These are phyloP conservation scores for Rosa rugosa DNA, from an alignment of 306 rosid species.

Conservation along the genomic window DNA sequence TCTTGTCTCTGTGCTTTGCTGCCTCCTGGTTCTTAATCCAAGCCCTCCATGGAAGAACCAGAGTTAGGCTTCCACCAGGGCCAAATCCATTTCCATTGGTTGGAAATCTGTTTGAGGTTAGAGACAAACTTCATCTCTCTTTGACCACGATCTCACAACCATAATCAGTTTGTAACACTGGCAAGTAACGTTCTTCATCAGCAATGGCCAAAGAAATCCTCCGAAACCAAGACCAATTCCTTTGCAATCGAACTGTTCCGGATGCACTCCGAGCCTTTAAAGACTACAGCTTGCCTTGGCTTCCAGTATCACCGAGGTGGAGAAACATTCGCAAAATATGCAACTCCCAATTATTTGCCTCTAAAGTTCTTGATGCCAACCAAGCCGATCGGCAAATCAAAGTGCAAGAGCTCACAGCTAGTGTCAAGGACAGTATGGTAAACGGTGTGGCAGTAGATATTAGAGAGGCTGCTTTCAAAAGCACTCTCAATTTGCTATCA, in stretches of 20 bases:
- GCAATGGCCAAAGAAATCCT: slow-evolving; percentile 43
- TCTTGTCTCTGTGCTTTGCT: background rate
- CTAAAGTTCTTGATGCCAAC: slow-evolving; percentile 34
- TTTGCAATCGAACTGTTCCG: slow-evolving; percentile 42
- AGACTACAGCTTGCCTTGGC: slow-evolving; percentile 30
- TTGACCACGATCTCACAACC: slow-evolving; percentile 38
- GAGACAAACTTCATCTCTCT: slow-evolving; percentile 56
- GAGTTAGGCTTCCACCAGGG: slow-evolving; percentile 43
- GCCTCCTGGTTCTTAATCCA: slow-evolving; percentile 19
- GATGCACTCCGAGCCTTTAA: slow-evolving; percentile 25
- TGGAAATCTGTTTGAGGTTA: slow-evolving; percentile 56
- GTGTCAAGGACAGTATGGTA: slow-evolving; percentile 1
- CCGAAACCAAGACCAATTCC: slow-evolving; percentile 39
- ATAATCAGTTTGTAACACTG: slow-evolving; percentile 48
- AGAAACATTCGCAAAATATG: slow-evolving; percentile 27
- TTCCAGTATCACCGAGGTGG: slow-evolving; percentile 40
- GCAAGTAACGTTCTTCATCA: slow-evolving; percentile 41
- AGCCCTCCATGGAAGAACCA: background rate
- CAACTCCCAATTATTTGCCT: slow-evolving; percentile 29
- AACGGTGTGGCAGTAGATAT: slow-evolving; percentile 36
- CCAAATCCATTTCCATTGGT: slow-evolving; percentile 43
- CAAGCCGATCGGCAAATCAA: slow-evolving; percentile 7
- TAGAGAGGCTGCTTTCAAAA: slow-evolving; percentile 41
- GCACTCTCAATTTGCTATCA: slow-evolving; percentile 39
- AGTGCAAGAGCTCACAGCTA: slow-evolving; percentile 5